Conservation (phyloP, 805 yeast species). For the Ascoidea asiatica region DNA sequence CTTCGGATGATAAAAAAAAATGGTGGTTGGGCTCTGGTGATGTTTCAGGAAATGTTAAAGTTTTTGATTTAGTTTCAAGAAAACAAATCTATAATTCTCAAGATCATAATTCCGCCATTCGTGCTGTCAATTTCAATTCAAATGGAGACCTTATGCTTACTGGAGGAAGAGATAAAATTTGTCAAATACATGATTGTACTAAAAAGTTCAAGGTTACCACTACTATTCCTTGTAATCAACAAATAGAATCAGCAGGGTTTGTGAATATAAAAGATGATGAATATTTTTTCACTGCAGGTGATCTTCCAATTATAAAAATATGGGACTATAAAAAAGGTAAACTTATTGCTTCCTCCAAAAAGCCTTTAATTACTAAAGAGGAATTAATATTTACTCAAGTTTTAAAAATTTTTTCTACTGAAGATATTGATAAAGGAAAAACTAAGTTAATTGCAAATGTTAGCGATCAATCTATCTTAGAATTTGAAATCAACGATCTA, state of each 20-base stretch:
- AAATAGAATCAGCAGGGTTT: conserved; percentile 61
- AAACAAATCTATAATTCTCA: conserved; percentile 47
- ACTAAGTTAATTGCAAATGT: conserved; percentile 35
- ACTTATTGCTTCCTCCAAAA: conserved; percentile 23
- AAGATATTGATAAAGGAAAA: conserved; percentile 14
- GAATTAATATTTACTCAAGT: conserved; percentile 47
- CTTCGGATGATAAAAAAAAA: conserved; percentile 23
- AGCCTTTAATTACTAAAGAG: conserved; percentile 49
- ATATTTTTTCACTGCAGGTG: conserved; percentile 64
- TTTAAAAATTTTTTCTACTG: background rate
- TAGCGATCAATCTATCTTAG: conserved; percentile 75
- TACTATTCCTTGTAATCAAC: conserved; percentile 63
- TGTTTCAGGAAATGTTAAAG: conserved; percentile 38
- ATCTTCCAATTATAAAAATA: conserved; percentile 50
- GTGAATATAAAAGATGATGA: conserved; percentile 18
- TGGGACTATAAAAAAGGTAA: conserved; percentile 43
- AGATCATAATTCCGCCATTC: conserved; percentile 75
- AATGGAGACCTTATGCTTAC: conserved; percentile 47
- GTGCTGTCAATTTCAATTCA: conserved; percentile 59
- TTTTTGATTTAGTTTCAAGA: conserved; percentile 60
- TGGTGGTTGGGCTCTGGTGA: conserved; percentile 78
- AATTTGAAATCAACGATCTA: conserved; percentile 24
- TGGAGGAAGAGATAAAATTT: conserved; percentile 85
- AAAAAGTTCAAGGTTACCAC: conserved; percentile 39
- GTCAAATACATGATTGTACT: conserved; percentile 41